phyloP scores from a whole-genome alignment of 1,284 basidiomycete species.

The Ustilago lituana region DNA sequence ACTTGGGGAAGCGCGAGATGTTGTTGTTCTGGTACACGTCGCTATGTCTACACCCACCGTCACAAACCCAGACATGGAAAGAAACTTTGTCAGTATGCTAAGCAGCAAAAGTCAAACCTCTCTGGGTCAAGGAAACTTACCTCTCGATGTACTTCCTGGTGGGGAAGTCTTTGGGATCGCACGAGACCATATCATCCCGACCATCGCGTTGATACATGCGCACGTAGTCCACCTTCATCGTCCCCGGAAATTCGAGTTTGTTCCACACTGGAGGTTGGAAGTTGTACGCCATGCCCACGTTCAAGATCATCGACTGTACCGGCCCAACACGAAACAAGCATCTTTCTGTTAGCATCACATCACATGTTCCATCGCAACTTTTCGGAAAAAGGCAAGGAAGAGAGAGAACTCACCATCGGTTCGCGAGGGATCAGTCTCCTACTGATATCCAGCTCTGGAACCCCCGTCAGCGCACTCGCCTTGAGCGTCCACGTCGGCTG shows the following conservation, averaged over 20 bases:
- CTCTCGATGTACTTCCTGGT: slow-evolving; percentile 58
- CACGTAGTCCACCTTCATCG: slow-evolving; percentile 48
- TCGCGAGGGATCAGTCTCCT: slow-evolving; percentile 52
- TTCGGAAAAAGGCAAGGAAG: no score
- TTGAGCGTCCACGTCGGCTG: slow-evolving; percentile 56
- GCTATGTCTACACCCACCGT: slow-evolving; percentile 15
- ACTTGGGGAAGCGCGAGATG: slow-evolving; percentile 53
- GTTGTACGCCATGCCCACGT: slow-evolving; percentile 54
- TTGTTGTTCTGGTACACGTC: slow-evolving; percentile 62
- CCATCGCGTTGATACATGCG: slow-evolving; percentile 54
- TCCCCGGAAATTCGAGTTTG: slow-evolving; percentile 32
- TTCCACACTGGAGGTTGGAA: slow-evolving; percentile 52
- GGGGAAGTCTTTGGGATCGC: slow-evolving; percentile 55
- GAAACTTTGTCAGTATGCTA: no score
- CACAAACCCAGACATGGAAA: no score
- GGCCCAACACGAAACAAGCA: no score
- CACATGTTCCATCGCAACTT: no score
- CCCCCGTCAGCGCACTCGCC: slow-evolving; percentile 21
- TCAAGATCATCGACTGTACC: slow-evolving; percentile 37
- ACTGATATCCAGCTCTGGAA: slow-evolving; percentile 38
- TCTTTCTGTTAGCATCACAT: no score
- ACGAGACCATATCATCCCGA: slow-evolving; percentile 24
- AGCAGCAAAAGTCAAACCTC: no score
- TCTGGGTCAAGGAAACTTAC: no score
- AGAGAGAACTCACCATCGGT: slow-evolving; percentile 37